A percentile compares a stretch with the other conserved stretches of the same genome.
Evolutionary conservation across 345 rosid species (phyloP).

Genomic region (Populus pruinosa): DNA sequence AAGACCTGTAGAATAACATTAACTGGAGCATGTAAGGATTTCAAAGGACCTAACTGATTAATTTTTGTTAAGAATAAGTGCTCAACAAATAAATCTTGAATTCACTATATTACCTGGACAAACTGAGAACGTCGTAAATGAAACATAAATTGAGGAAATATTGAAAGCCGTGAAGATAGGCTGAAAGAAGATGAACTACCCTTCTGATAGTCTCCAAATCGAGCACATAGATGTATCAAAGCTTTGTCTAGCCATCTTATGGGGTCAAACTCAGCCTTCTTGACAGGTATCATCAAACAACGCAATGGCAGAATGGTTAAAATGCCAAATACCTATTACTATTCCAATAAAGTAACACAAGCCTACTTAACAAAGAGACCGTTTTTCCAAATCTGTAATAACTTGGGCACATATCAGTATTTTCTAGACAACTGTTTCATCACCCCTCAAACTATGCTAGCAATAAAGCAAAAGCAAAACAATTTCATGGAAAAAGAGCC

Average conservation of each 20-base stretch:
- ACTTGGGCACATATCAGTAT: neutral
- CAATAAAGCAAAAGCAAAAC: neutral
- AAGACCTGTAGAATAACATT: slow-evolving; percentile 56
- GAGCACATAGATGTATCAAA: slow-evolving; percentile 73
- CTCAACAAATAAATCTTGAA: neutral
- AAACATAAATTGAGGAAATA: slow-evolving; percentile 85
- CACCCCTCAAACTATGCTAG: neutral
- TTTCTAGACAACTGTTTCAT: neutral
- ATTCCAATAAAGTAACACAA: neutral
- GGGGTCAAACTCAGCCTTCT: slow-evolving; percentile 85
- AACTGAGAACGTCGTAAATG: slow-evolving; percentile 95
- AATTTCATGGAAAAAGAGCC: neutral
- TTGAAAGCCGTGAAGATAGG: slow-evolving; percentile 72
- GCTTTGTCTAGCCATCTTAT: slow-evolving; percentile 93
- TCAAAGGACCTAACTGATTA: neutral
- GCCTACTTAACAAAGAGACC: neutral
- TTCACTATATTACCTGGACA: slow-evolving; percentile 61
- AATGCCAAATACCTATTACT: neutral
- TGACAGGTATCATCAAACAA: slow-evolving; percentile 11
- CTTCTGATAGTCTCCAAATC: slow-evolving; percentile 86
- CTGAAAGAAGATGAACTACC: slow-evolving; percentile 75
- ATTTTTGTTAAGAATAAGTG: neutral
- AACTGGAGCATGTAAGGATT: neutral
- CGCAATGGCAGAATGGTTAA: neutral
- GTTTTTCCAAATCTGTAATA: neutral